Percentiles rank a stretch among this genome's conserved stretches.
Conservation (phyloP, 2,329 filamentous ascomycete genomes). For the Triangularia verruculosa region DNA sequence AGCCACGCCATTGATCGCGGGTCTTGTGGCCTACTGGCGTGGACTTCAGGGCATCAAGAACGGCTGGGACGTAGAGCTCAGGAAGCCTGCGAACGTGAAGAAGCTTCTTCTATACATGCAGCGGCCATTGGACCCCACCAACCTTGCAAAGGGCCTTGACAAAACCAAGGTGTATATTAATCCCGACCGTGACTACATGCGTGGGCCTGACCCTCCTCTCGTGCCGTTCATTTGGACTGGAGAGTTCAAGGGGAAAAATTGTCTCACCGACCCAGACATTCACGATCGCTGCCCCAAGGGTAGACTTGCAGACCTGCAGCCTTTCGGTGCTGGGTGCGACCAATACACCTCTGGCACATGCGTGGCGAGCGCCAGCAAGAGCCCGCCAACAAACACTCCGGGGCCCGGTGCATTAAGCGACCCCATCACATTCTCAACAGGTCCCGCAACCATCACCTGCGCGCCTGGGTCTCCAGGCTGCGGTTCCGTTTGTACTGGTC, state of each 20-base stretch:
- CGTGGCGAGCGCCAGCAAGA: background rate
- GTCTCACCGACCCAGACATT: background rate
- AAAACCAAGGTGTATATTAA: background rate
- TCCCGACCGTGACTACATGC: too few species aligned
- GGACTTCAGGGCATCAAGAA: background rate
- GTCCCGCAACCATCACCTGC: background rate
- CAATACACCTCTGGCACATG: background rate
- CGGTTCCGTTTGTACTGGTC: background rate
- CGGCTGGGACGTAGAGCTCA: background rate
- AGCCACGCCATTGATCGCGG: background rate
- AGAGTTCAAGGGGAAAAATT: background rate
- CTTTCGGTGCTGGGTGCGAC: background rate
- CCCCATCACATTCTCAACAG: background rate
- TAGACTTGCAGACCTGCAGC: background rate
- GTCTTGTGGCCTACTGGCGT: background rate
- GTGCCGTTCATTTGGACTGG: background rate
- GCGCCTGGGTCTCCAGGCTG: background rate
- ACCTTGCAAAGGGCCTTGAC: background rate
- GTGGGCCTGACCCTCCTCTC: background rate
- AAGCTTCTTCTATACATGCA: background rate
- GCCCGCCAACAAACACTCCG: background rate
- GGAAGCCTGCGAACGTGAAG: background rate
- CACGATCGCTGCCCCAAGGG: background rate
- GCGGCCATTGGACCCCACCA: background rate
- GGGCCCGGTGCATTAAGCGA: background rate